phyloP scores from a whole-genome alignment of 768 basidiomycete species.

The Lentinula detonsa region DNA sequence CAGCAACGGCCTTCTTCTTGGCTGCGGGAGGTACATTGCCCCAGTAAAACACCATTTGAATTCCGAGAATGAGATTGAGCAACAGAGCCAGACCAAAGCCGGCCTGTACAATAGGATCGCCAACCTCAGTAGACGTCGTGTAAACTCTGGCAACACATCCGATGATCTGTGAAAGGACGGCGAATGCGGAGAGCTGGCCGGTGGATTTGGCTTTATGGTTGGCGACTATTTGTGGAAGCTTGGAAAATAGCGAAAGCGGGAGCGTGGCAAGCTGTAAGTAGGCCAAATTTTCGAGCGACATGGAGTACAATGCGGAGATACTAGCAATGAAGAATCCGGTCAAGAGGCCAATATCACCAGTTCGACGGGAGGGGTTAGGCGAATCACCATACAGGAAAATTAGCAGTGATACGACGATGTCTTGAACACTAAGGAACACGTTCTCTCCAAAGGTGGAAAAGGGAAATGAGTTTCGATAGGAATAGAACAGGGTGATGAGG shows the following conservation, averaged over 20 bases:
- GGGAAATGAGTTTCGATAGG: constrained; percentile 78
- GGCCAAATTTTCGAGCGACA: constrained; percentile 49
- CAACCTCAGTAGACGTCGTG: constrained; percentile 88
- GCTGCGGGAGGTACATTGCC: constrained; percentile 17
- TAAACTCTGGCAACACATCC: constrained; percentile 91
- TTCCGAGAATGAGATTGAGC: constrained; percentile 57
- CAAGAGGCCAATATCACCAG: background rate
- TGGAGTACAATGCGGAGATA: constrained; percentile 11
- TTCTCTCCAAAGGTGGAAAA: constrained; percentile 99
- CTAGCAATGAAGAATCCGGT: constrained; percentile 18
- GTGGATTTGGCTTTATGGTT: constrained; percentile 75
- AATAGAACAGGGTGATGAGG: constrained; percentile 85
- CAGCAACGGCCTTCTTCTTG: background rate
- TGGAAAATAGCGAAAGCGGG: constrained; percentile 87
- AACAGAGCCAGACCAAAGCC: constrained; percentile 59
- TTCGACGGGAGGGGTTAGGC: background rate
- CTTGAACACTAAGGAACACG: constrained; percentile 86
- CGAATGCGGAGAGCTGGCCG: constrained; percentile 91
- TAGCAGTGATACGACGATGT: constrained; percentile 80
- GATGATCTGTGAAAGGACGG: constrained; percentile 79
- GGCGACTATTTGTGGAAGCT: constrained; percentile 87
- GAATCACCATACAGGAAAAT: constrained; percentile 56
- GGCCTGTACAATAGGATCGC: constrained; percentile 75
- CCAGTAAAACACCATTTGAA: constrained; percentile 62
- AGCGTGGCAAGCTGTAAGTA: constrained; percentile 83